Percentiles rank a stretch among this genome's conserved stretches.
Evolutionary conservation across 441 rosid genomes (phyloP).

Genomic region (Iberis amara): DNA sequence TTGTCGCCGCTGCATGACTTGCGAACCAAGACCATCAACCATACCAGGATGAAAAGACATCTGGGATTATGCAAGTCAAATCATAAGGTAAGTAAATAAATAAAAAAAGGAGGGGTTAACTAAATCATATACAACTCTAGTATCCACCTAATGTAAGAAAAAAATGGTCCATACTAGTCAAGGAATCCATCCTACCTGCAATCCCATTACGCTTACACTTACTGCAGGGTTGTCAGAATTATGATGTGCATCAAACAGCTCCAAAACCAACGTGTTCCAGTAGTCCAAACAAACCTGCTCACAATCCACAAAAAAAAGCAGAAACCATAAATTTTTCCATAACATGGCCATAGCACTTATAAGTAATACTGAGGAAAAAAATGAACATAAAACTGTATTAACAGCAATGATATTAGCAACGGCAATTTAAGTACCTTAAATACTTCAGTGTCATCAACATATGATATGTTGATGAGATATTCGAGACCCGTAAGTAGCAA

Average conservation of each 20-base stretch:
- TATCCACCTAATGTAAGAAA: background rate
- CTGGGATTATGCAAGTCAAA: slow-evolving; percentile 34
- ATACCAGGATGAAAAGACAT: slow-evolving; percentile 55
- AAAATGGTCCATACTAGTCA: background rate
- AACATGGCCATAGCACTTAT: slow-evolving; percentile 13
- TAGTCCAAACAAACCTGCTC: slow-evolving; percentile 88
- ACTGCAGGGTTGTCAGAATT: slow-evolving; percentile 65
- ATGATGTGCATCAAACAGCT: slow-evolving; percentile 64
- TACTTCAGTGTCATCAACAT: slow-evolving; percentile 92
- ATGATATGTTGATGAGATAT: slow-evolving; percentile 70
- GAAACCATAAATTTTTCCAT: background rate
- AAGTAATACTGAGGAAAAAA: background rate
- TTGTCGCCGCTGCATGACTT: slow-evolving; percentile 58
- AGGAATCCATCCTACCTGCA: slow-evolving; percentile 33
- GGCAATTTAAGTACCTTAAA: slow-evolving; percentile 53
- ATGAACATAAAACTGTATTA: background rate
- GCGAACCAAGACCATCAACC: slow-evolving; percentile 70
- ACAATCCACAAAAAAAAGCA: slow-evolving; percentile 9
- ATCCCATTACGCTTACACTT: slow-evolving; percentile 59
- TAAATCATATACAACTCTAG: background rate
- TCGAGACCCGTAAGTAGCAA: slow-evolving; percentile 68
- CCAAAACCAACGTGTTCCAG: slow-evolving; percentile 77
- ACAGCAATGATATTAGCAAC: background rate
- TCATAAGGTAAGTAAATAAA: slow-evolving; percentile 18
- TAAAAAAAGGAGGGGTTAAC: background rate